phyloP scores from a whole-genome alignment of 805 yeast species.

The Kazachstania psychrophila region DNA sequence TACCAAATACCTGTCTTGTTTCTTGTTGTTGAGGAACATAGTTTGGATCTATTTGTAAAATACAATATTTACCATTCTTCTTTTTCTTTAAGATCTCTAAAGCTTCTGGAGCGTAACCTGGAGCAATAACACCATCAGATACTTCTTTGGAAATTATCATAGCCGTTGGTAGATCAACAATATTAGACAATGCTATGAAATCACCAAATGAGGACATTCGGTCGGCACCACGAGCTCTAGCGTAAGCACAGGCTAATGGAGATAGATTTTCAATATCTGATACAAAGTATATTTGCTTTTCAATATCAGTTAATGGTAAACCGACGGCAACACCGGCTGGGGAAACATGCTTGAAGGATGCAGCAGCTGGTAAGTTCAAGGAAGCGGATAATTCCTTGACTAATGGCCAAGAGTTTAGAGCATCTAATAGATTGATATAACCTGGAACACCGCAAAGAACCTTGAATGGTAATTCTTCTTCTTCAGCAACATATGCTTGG shows the following conservation, averaged over 20 bases:
- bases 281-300: constrained; percentile 92
- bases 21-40: constrained; percentile 74
- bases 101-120: constrained; percentile 91
- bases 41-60: constrained; percentile 92
- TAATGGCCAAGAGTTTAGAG: constrained; percentile 96
- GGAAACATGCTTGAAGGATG: constrained; percentile 96
- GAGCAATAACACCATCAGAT: constrained; percentile 97
- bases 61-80: constrained; percentile 96
- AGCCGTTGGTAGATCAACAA: constrained; percentile 94
- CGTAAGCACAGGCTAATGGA: constrained; percentile 95
- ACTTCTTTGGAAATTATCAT: constrained; percentile 95
- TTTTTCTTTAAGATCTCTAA: constrained; percentile 78
- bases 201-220: constrained; percentile 99
- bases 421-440: constrained; percentile 92
- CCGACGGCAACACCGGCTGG: constrained; percentile 99
- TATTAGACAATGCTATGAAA: constrained; percentile 93
- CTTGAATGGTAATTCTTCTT: constrained; percentile 84
- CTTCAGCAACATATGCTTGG: constrained; percentile 83
- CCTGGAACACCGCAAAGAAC: constrained; percentile 95
- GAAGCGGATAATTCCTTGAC: constrained; percentile 94
- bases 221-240: constrained; percentile 99
- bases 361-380: constrained; percentile 94
- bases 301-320: constrained; percentile 79
- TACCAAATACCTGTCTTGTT: constrained; percentile 93
- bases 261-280: constrained; percentile 89